Conservation (phyloP, 495 filamentous ascomycete genomes). For the Thermothielavioides terrestris region DNA sequence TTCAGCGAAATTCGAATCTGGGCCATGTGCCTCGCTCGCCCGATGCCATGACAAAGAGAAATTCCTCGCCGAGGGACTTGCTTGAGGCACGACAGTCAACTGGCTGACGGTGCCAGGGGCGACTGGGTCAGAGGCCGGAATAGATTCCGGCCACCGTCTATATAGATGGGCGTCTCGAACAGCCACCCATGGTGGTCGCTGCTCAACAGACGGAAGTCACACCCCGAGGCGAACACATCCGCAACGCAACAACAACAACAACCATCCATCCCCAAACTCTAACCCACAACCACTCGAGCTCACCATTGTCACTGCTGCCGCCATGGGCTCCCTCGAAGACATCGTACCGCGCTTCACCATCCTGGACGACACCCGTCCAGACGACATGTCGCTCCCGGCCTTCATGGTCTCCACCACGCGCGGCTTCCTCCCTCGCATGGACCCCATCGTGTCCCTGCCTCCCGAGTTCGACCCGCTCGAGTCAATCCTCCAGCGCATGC, state of each 20-base stretch:
- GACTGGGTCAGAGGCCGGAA: slow-evolving; percentile 44
- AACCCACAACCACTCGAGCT: background rate
- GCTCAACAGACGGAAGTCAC: slow-evolving; percentile 6
- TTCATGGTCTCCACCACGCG: slow-evolving; percentile 83
- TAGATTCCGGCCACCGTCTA: slow-evolving; percentile 52
- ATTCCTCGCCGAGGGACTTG: background rate
- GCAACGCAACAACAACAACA: background rate
- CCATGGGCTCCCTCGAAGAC: slow-evolving; percentile 28
- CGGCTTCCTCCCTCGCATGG: slow-evolving; percentile 65
- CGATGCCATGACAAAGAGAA: slow-evolving; percentile 26
- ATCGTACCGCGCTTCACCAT: slow-evolving; percentile 28
- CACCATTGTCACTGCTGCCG: slow-evolving; percentile 11
- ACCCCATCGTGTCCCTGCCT: slow-evolving; percentile 55
- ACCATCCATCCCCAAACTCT: background rate
- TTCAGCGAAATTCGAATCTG: background rate
- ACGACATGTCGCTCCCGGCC: slow-evolving; percentile 51
- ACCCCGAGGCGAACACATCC: background rate
- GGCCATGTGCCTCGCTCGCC: background rate
- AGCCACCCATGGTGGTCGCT: slow-evolving; percentile 20
- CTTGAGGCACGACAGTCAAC: background rate
- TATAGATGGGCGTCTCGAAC: slow-evolving; percentile 40
- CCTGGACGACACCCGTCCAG: slow-evolving; percentile 31
- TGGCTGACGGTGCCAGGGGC: slow-evolving; percentile 1
- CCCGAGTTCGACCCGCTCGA: slow-evolving; percentile 59
- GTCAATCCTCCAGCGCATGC: slow-evolving; percentile 62